Base-by-base conservation (phyloP, 2,329 filamentous ascomycete species). In the Xylaria sp. region DNA sequence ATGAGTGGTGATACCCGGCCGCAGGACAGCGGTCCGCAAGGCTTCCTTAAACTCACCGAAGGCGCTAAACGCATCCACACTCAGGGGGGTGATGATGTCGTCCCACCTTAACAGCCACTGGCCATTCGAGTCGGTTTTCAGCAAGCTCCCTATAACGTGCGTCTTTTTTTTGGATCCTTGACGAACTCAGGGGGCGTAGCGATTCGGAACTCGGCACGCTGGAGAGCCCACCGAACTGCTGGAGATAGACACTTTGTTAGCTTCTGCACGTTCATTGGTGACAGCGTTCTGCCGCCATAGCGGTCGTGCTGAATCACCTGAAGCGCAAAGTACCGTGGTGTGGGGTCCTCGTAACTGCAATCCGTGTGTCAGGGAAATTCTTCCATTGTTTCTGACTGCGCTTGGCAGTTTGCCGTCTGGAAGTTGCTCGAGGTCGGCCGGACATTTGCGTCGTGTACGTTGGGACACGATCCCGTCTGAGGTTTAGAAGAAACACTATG, bases 281-380 rank as follows among this genome's bases (percentile, higher is more conserved):
- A 63, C n/a, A 63, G 25, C 10, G 21, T 31, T 3, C 56, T 49
- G 6, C 56, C 56, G 21, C 44, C 43, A 23, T 52, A 72, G 0
- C 72, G 70, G 57, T 80, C 78, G 19, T 74, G 71, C n/a, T 73
- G 76, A 0, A 80, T 71, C 0, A 80, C 76, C n/a, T 80, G 78
- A 0, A 80, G 72, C 0, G 77, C 78, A 43, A 80, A 79, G 48
- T 73, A 79, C 3, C 74, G 57, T 1, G 78, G 78, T 1, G 76
- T 70, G 0, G 64, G 64, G 1, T 72, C 53, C 46, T 80, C 78
- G 49, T 80, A 80, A 63, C 76, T 78, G 66, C 78, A 80, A 49
- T 80, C 78, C 0, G 76, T 80, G 47, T 80, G 78, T 78, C 78
- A 80, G 0, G 78, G 74, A 23, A 80, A 80, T 1, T 76, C 67